Evolutionary conservation across 345 rosid genomes (phyloP).

Genomic region (Salix caprea): DNA sequence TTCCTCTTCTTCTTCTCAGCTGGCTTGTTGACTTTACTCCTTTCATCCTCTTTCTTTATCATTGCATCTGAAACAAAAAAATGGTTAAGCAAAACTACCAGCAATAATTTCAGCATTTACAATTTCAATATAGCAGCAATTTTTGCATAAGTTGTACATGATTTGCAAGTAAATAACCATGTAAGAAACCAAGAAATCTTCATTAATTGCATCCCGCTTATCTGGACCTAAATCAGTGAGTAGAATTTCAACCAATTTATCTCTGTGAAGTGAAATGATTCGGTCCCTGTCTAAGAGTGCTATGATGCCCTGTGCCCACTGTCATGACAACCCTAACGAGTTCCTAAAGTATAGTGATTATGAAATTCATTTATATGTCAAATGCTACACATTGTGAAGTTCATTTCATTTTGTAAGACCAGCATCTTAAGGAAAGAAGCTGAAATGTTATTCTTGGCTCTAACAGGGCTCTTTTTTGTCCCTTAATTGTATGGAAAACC

Average conservation of each 20-base stretch:
- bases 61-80: conserved; percentile 15
- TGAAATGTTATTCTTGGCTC: not conserved
- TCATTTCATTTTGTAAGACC: not conserved
- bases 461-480: not conserved
- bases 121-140: not conserved
- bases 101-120: not conserved
- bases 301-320: not conserved
- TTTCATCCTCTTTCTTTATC: conserved; percentile 15
- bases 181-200: conserved; percentile 1
- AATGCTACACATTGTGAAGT: not conserved
- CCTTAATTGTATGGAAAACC: not conserved
- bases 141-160: not conserved
- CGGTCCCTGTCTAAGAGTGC: not conserved
- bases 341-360: not conserved
- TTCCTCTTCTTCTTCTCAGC: conserved; percentile 27
- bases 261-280: not conserved
- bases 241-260: not conserved
- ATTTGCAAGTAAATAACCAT: not conserved
- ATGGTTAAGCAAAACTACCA: conserved; percentile 1
- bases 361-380: not conserved
- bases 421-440: not conserved
- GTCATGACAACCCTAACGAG: not conserved
- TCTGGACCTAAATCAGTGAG: not conserved
- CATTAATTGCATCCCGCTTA: not conserved
- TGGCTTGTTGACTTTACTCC: conserved; percentile 6